Evolutionary conservation across 2,329 filamentous ascomycete species (phyloP), one percentile per base, ranked within the genome.

Genomic region (Verticillium klebahnii): DNA sequence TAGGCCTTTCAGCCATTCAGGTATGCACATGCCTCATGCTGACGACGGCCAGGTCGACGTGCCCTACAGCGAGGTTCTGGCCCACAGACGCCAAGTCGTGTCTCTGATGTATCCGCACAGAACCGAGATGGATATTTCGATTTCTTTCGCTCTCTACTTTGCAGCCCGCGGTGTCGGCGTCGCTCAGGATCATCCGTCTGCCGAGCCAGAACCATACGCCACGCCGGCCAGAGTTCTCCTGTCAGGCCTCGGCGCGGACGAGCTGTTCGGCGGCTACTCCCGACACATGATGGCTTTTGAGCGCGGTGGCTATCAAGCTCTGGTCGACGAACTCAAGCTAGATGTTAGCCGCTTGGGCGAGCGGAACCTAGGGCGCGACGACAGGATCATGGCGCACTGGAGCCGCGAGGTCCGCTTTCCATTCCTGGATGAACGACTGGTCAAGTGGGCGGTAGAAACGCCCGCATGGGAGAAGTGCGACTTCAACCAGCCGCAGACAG

Each of bases 101-200:
- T 82, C 85, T 2, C 80, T 99, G 19, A 97, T 99, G 73, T 83
- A 90, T 67, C 95, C 95, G 0, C 95, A 99, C 75, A 94, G 97
- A 67, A 99, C 95, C 0, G 95, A 99, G 75, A 99, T 99, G 95
- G 95, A 99, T 70, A 81, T 99, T 1, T 99, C 95, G 3, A 99
- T 99, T 68, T 90, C 91, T 0, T 89, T 85, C 68, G 95, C 95
- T 0, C 81, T 99, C n/a, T 98, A 97, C 74, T 99, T 99, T 77
- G 93, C 95, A 6, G 89, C 94, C 0, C 85, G 92, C 45, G 94
- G 93, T 1, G 73, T 78, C 58, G 92, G 89, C 0, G 66, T 73
- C 19, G 78, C 81, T 45, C 77, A 77, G 60, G 70, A 66, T 14
- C 62, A 67, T 37, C 62, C 63, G 2, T 65, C 69, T 31, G 62